Conservation (phyloP, 163 green algal genomes). For the Chlorella variabilis region DNA sequence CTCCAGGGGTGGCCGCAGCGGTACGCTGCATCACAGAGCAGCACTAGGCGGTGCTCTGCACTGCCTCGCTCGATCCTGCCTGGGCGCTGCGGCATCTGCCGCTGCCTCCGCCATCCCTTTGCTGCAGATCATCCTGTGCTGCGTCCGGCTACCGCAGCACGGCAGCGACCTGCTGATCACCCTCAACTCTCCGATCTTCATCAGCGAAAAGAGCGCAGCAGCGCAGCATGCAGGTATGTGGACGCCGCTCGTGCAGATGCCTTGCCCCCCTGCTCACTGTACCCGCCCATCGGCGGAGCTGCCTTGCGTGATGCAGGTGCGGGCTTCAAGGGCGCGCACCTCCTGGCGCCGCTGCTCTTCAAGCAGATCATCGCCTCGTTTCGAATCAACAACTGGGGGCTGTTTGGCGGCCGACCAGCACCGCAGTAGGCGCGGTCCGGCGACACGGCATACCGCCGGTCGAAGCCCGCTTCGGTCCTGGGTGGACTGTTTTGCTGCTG, state of each 20-base stretch:
- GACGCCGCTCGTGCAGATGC: background rate
- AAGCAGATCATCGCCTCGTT: constrained; percentile 43
- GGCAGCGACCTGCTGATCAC: constrained; percentile 60
- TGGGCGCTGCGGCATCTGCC: background rate
- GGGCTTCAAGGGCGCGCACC: constrained; percentile 33
- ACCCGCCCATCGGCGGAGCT: background rate
- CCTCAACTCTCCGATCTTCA: constrained; percentile 60
- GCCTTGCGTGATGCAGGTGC: constrained; percentile 11
- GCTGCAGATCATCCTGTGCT: constrained; percentile 49
- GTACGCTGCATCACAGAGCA: no score
- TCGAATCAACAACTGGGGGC: constrained; percentile 49
- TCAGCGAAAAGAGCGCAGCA: constrained; percentile 45
- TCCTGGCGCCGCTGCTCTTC: constrained; percentile 46
- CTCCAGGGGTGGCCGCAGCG: no score
- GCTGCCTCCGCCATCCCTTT: no score
- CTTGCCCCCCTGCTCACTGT: background rate
- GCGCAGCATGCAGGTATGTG: constrained; percentile 47
- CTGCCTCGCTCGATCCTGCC: no score
- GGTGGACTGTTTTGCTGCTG: background rate
- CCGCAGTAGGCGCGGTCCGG: no score
- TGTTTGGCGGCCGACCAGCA: constrained; percentile 45
- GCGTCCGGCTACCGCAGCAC: constrained; percentile 45
- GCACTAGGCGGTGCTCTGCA: background rate
- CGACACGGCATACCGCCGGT: background rate
- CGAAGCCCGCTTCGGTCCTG: no score